phyloP scores from a whole-genome alignment of 345 rosid genomes.

The Triadica sebifera region DNA sequence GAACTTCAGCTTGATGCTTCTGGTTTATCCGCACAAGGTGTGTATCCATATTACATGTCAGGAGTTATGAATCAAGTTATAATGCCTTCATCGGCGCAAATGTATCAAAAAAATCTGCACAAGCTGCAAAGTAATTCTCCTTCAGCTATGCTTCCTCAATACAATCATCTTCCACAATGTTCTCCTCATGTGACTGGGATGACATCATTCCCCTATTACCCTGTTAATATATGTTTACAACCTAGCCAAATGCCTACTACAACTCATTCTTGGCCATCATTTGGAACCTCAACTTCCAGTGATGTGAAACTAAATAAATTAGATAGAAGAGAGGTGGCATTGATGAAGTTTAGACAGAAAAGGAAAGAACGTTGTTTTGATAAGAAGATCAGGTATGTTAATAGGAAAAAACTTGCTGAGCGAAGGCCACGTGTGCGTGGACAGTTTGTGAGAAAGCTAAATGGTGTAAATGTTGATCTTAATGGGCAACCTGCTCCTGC shows the following conservation, averaged over 20 bases:
- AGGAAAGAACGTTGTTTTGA: slow-evolving; percentile 93
- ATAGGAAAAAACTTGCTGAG: slow-evolving; percentile 89
- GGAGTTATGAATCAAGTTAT: slow-evolving; percentile 74
- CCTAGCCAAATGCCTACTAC: slow-evolving; percentile 55
- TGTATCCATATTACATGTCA: slow-evolving; percentile 67
- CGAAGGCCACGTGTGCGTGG: slow-evolving; percentile 97
- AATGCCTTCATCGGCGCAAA: slow-evolving; percentile 60
- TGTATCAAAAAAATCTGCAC: slow-evolving; percentile 51
- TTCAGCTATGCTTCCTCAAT: slow-evolving; percentile 54
- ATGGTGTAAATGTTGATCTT: slow-evolving; percentile 77
- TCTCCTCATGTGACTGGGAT: slow-evolving; percentile 57
- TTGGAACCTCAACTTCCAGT: slow-evolving; percentile 50
- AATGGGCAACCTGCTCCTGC: slow-evolving; percentile 71
- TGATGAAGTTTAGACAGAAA: slow-evolving; percentile 86
- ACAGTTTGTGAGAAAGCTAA: slow-evolving; percentile 90
- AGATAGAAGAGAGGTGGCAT: slow-evolving; percentile 90
- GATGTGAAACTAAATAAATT: slow-evolving; percentile 56
- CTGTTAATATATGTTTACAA: slow-evolving; percentile 57
- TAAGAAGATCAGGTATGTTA: slow-evolving; percentile 93
- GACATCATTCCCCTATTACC: slow-evolving; percentile 71
- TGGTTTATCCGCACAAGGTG: slow-evolving; percentile 48
- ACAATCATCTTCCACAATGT: slow-evolving; percentile 65
- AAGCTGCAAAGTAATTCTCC: slow-evolving; percentile 47
- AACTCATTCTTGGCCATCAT: slow-evolving; percentile 58
- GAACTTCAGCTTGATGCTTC: slow-evolving; percentile 47